Evolutionary conservation across 768 basidiomycete genomes (phyloP), one percentile per base, ranked within the genome.

Genomic region (Leccinum disarticulatum): DNA sequence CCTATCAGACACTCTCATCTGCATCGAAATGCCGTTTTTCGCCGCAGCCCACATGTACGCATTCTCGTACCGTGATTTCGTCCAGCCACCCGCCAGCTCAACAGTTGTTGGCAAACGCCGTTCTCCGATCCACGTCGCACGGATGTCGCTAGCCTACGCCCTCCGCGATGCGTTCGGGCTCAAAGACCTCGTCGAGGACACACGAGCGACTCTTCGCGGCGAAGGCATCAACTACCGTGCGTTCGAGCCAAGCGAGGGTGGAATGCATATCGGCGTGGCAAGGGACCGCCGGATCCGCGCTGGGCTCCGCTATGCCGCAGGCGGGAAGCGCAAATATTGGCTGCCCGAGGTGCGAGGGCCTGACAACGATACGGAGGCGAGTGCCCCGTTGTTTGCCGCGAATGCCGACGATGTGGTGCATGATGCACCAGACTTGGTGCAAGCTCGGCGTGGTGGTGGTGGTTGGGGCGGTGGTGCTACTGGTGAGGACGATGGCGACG

Each of bases 21-120:
- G 95, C 76, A 76, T 95, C 61, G 96, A 99, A 76, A 98, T 99
- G 96, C 96, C 97, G 0, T 75, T 98, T 60, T 98, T 98, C 70
- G 96, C 97, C 2, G 79, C 97, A 55, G 91, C 94, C 6, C 97
- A 99, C 76, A 86, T 91, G 77, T 98, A 89, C 68, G 97, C 97
- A 30, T 99, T 99, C 74, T 88, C 91, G 17, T 86, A 92, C 67
- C 88, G 81, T 54, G 95, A 97, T 74, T 98, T 91, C 73, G 60
- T 56, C 49, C 56, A 60, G 5, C 83, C 95, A 60, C 89, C 88
- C 55, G 64, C 77, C n/a, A 67, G 66, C 27, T 36, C 25, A 27
- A 30, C 25, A 35, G 36, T 22, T 4, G 4, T 13, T n/a, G 19
- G 58, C 49, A 62, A 61, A 25, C 41, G 3, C 15, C 70, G 77